Percentiles rank a stretch among this genome's conserved stretches.
Conservation (phyloP, 2,329 filamentous ascomycete species). For the Trichoderma harzianum region DNA sequence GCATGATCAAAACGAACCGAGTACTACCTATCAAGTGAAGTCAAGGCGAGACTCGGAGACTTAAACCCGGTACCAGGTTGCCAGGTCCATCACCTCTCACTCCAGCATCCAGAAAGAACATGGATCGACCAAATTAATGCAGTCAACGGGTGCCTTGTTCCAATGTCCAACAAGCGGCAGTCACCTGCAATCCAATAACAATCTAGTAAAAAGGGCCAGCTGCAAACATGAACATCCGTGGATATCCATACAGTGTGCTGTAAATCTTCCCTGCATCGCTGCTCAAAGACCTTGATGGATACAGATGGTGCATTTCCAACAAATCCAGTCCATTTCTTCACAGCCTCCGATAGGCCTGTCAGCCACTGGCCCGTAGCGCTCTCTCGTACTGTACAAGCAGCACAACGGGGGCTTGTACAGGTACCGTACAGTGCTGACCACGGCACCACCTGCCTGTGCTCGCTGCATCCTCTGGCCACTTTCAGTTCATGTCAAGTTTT, state of each 20-base stretch:
- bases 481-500: neutral
- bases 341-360: neutral
- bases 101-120: neutral
- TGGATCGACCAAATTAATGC: neutral
- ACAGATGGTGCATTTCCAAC: neutral
- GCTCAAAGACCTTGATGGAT: neutral
- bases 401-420: neutral
- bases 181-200: neutral
- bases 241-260: constrained; percentile 6
- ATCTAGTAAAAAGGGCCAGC: neutral
- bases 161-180: no score
- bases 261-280: neutral
- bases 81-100: no score
- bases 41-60: neutral
- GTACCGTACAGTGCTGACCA: constrained; percentile 11
- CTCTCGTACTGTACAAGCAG: neutral
- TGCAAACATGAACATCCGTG: neutral
- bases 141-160: no score
- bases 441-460: constrained; percentile 9
- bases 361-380: neutral
- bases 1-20: neutral
- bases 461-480: constrained; percentile 8
- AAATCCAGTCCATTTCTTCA: neutral
- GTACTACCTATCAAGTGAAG: neutral
- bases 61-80: neutral